Evolutionary conservation across 2,329 filamentous ascomycete genomes (phyloP).

Genomic region (Pleoardoris graminearum): DNA sequence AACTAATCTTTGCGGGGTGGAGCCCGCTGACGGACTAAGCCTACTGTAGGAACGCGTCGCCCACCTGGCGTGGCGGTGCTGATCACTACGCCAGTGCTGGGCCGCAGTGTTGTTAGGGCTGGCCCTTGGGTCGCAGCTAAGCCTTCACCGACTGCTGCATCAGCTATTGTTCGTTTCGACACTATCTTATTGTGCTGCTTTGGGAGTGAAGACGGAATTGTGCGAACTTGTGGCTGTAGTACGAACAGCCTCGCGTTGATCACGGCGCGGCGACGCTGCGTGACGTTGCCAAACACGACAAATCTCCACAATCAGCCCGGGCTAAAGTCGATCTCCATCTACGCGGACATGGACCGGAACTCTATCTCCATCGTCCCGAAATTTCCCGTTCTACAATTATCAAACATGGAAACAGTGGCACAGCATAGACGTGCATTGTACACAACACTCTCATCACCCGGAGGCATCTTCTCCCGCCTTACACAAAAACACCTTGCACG

Average conservation of each 20-base stretch:
- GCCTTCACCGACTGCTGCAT: neutral
- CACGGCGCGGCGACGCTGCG: neutral
- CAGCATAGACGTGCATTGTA: too few species aligned
- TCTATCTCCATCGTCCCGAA: neutral
- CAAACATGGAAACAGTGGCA: too few species aligned
- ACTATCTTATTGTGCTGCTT: too few species aligned
- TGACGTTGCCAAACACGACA: conserved; percentile 2
- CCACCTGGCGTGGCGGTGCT: conserved; percentile 7
- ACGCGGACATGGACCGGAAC: neutral
- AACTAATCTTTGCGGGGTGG: too few species aligned
- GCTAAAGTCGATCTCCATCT: neutral
- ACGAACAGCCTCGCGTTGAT: neutral
- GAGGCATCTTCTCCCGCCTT: neutral
- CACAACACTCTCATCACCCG: too few species aligned
- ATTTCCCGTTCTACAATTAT: too few species aligned
- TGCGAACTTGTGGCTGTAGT: neutral
- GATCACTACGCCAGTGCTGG: neutral
- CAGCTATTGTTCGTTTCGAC: too few species aligned
- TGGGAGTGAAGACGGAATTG: neutral
- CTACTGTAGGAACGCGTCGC: neutral
- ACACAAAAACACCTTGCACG: neutral
- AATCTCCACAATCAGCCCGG: conserved; percentile 8
- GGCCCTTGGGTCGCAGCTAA: too few species aligned
- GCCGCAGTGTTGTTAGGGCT: neutral
- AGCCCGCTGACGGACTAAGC: conserved; percentile 9